phyloP scores from a whole-genome alignment of 768 basidiomycete species.

The Solioccasus polychromus region DNA sequence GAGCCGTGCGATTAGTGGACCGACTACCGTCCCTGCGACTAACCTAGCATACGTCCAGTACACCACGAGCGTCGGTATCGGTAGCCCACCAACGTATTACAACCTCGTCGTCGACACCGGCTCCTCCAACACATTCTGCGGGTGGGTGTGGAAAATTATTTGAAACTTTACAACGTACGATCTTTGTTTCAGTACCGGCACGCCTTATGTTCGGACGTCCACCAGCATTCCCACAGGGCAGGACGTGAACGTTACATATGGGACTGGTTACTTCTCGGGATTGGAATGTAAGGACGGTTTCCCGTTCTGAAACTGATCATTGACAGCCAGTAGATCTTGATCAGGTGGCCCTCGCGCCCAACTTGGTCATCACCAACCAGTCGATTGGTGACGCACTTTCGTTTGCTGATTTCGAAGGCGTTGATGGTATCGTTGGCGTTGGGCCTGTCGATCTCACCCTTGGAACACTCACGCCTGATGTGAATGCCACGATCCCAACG shows the following conservation, averaged over 20 bases:
- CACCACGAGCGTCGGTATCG: slow-evolving; percentile 25
- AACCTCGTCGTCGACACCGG: slow-evolving; percentile 33
- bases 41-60: slow-evolving; percentile 18
- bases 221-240: slow-evolving; percentile 26
- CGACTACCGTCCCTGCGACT: slow-evolving; percentile 13
- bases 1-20: neutral
- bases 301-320: no score
- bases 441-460: slow-evolving; percentile 8
- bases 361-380: slow-evolving; percentile 21
- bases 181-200: slow-evolving; percentile 21
- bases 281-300: neutral
- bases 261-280: neutral
- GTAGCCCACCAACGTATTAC: slow-evolving; percentile 27
- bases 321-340: slow-evolving; percentile 6
- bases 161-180: neutral
- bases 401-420: slow-evolving; percentile 8
- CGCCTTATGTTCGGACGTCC: slow-evolving; percentile 24
- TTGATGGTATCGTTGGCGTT: slow-evolving; percentile 40
- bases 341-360: slow-evolving; percentile 1
- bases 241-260: neutral
- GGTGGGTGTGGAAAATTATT: slow-evolving; percentile 3
- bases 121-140: slow-evolving; percentile 32
- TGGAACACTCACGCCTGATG: no score
- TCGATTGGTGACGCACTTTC: slow-evolving; percentile 33
- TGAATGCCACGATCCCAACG: no score